Evolutionary conservation across 78 protist genomes (phyloP).

Genomic region (Dictyostelium brefeldianum): DNA sequence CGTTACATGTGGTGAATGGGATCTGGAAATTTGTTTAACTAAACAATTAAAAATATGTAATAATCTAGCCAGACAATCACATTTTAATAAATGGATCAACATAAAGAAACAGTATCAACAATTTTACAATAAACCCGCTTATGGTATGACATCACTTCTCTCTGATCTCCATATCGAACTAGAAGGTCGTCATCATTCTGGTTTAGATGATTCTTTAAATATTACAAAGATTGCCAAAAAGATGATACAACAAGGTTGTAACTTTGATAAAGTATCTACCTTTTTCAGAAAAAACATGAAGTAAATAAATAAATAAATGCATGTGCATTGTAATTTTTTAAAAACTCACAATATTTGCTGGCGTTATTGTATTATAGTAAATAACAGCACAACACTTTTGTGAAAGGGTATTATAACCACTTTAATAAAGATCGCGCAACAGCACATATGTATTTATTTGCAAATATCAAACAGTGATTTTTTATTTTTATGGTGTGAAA

Average conservation of each 20-base stretch:
- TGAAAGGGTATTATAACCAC: too few relatives aligned
- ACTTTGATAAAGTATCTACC: background rate
- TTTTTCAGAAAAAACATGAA: too few relatives aligned
- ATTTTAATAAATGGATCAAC: slow-evolving; percentile 72
- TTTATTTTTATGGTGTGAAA: too few relatives aligned
- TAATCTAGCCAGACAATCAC: background rate
- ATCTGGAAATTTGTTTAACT: slow-evolving; percentile 15
- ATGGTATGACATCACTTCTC: slow-evolving; percentile 69
- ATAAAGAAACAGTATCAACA: slow-evolving; percentile 21
- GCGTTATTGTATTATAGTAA: too few relatives aligned
- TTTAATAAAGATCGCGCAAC: too few relatives aligned
- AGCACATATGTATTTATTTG: too few relatives aligned
- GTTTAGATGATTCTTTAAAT: slow-evolving; percentile 83
- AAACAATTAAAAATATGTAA: slow-evolving; percentile 33
- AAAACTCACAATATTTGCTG: too few relatives aligned
- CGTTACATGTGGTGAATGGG: slow-evolving; percentile 89
- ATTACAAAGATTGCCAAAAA: slow-evolving; percentile 42
- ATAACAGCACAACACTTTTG: too few relatives aligned
- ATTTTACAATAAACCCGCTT: background rate
- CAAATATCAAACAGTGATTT: too few relatives aligned
- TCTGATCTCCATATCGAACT: background rate
- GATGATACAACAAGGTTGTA: slow-evolving; percentile 12
- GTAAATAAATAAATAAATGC: too few relatives aligned
- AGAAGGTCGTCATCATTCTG: slow-evolving; percentile 86
- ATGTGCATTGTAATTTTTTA: too few relatives aligned